Evolutionary conservation across 2,329 filamentous ascomycete species (phyloP).

Genomic region (Cladosporium sp.): DNA sequence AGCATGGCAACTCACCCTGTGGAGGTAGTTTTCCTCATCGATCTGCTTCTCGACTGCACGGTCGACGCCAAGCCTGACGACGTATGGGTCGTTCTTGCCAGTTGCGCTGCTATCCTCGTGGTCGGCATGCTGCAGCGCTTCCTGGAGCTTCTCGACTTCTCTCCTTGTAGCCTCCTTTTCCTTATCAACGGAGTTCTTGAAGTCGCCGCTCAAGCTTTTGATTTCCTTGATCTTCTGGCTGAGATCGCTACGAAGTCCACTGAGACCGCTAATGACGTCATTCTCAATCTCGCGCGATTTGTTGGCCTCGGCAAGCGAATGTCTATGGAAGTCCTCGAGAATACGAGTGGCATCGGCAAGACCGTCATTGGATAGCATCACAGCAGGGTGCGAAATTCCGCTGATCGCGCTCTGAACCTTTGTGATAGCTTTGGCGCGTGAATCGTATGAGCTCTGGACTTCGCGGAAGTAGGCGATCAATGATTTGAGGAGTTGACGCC

Average conservation of each 20-base stretch:
- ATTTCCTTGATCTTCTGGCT: slow-evolving; percentile 99
- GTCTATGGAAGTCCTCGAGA: slow-evolving; percentile 78
- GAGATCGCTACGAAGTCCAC: slow-evolving; percentile 81
- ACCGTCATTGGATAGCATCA: slow-evolving; percentile 79
- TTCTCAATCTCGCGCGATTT: slow-evolving; percentile 89
- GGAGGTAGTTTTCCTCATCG: slow-evolving; percentile 95
- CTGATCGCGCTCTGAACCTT: slow-evolving; percentile 84
- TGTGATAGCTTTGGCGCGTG: slow-evolving; percentile 74
- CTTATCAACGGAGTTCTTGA: slow-evolving; percentile 94
- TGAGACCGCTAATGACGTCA: slow-evolving; percentile 85
- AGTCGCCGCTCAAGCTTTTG: slow-evolving; percentile 87
- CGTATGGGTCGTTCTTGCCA: slow-evolving; percentile 89
- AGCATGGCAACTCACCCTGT: slow-evolving; percentile 61
- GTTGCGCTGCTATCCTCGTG: slow-evolving; percentile 68
- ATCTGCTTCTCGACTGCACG: slow-evolving; percentile 89
- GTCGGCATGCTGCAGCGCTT: slow-evolving; percentile 76
- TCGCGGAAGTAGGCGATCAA: slow-evolving; percentile 92
- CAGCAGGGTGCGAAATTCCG: slow-evolving; percentile 71
- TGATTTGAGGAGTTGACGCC: slow-evolving; percentile 94
- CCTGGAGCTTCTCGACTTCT: slow-evolving; percentile 77
- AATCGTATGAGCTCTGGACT: slow-evolving; percentile 84
- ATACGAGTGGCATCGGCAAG: slow-evolving; percentile 83
- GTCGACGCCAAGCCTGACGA: slow-evolving; percentile 82
- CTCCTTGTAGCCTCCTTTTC: slow-evolving; percentile 84
- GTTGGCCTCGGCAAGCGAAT: slow-evolving; percentile 74